phyloP scores from a whole-genome alignment of 495 filamentous ascomycete genomes.

The Tuber umbilicatum region DNA sequence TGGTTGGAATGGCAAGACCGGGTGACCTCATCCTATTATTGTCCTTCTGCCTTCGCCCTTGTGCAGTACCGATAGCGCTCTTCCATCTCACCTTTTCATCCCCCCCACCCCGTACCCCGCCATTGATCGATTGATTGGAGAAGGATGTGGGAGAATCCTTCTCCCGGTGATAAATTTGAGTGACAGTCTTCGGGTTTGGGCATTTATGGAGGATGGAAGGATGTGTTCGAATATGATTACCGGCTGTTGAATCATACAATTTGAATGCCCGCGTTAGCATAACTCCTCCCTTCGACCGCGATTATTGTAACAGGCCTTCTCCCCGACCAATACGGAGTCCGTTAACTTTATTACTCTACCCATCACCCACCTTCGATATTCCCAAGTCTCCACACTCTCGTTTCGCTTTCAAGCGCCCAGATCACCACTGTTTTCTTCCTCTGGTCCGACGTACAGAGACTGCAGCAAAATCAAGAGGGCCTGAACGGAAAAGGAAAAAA shows the following conservation, averaged over 20 bases:
- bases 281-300: constrained; percentile 15
- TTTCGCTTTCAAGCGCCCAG: neutral
- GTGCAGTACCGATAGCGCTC: neutral
- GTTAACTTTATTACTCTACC: constrained; percentile 1
- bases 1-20: neutral
- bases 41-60: neutral
- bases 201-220: neutral
- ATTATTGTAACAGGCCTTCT: neutral
- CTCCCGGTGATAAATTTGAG: neutral
- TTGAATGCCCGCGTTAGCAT: neutral
- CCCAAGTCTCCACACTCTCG: neutral
- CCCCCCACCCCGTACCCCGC: neutral
- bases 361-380: constrained; percentile 7
- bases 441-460: neutral
- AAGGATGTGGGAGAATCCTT: neutral
- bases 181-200: neutral
- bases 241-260: neutral
- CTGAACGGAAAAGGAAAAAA: neutral
- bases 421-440: neutral
- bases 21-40: neutral
- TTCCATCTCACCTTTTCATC: neutral
- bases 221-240: neutral
- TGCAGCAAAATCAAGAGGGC: neutral
- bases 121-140: neutral
- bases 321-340: constrained; percentile 6